A percentile compares a stretch with the other conserved stretches of the same genome.
Conservation (phyloP, 257 asterid species). For the Primulina tabacum region DNA sequence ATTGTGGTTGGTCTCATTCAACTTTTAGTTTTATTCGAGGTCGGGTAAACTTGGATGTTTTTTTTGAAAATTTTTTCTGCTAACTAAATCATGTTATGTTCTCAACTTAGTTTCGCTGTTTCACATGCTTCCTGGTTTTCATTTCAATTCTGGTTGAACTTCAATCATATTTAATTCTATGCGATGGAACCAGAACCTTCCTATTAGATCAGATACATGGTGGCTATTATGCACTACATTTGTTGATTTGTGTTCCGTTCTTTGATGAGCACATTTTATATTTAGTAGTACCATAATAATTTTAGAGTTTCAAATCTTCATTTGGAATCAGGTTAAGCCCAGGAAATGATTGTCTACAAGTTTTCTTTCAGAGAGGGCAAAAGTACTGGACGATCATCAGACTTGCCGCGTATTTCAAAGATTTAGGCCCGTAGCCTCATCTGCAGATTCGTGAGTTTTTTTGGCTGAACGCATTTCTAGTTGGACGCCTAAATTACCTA, state of each 20-base stretch:
- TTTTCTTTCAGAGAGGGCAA: conserved; percentile 64
- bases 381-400: conserved; percentile 58
- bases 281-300: conserved; percentile 5
- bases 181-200: too few species aligned
- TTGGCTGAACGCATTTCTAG: conserved; percentile 13
- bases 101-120: not conserved
- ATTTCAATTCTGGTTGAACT: conserved; percentile 17
- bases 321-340: conserved; percentile 45
- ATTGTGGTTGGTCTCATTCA: not conserved
- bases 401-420: conserved; percentile 60
- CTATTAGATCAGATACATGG: too few species aligned
- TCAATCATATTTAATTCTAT: not conserved
- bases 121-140: conserved; percentile 7
- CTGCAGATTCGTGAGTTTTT: conserved; percentile 63
- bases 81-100: not conserved
- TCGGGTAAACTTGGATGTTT: not conserved
- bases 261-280: not conserved
- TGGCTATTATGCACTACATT: not conserved
- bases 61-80: not conserved
- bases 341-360: conserved; percentile 53
- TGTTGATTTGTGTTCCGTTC: conserved; percentile 3
- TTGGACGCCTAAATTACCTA: conserved; percentile 18
- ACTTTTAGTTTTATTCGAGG: not conserved
- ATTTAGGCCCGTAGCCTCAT: conserved; percentile 69
- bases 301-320: conserved; percentile 17